A percentile compares a stretch with the other conserved stretches of the same genome.
phyloP scores from a whole-genome alignment of 2,329 filamentous ascomycete genomes.

The Coleophoma crateriformis region DNA sequence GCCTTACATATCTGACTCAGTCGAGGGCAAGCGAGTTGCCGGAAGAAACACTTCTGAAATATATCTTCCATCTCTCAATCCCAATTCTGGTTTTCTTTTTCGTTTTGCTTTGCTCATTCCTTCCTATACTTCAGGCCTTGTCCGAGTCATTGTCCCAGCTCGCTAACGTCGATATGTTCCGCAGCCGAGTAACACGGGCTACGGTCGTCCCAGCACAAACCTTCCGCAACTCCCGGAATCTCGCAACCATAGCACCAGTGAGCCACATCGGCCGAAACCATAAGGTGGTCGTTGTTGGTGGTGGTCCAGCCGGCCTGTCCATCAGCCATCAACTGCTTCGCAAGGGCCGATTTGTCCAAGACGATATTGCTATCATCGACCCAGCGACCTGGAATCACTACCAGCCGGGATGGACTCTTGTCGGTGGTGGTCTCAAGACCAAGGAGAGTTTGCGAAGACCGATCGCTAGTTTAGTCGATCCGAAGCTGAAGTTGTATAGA shows the following conservation, averaged over 20 bases:
- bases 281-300: constrained; percentile 62
- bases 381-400: constrained; percentile 61
- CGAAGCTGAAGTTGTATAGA: constrained; percentile 57
- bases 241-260: constrained; percentile 27
- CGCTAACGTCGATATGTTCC: no score
- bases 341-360: constrained; percentile 45
- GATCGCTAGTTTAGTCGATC: constrained; percentile 45
- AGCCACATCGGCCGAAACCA: constrained; percentile 39
- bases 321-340: constrained; percentile 64
- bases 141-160: no score
- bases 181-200: background rate
- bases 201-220: constrained; percentile 3
- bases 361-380: constrained; percentile 61
- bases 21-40: no score
- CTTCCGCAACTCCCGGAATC: background rate
- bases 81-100: no score
- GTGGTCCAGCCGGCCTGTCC: constrained; percentile 58
- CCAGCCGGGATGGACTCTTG: constrained; percentile 65
- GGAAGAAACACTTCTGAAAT: no score
- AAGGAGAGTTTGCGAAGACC: constrained; percentile 51
- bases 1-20: no score
- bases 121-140: no score
- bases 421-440: constrained; percentile 59
- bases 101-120: no score
- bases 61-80: no score